phyloP scores from a whole-genome alignment of 768 basidiomycete species.

The Psilocybe cyanescens region DNA sequence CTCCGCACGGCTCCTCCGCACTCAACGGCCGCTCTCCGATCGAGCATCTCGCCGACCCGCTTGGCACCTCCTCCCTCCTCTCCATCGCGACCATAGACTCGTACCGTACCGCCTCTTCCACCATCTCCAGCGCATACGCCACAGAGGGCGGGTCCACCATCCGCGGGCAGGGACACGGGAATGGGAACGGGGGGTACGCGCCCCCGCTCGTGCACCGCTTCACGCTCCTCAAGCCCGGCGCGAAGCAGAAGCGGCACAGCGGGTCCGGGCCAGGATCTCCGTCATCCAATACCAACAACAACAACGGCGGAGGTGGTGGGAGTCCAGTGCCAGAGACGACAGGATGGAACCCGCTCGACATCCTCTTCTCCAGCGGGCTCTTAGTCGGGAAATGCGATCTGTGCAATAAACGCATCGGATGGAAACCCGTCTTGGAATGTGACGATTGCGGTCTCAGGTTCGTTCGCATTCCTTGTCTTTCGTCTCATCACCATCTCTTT shows the following conservation, averaged over 20 bases:
- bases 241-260: conserved; percentile 49
- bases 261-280: conserved; percentile 22
- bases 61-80: conserved; percentile 49
- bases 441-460: conserved; percentile 84
- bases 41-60: conserved; percentile 40
- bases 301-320: not conserved
- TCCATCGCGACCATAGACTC: conserved; percentile 65
- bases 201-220: conserved; percentile 79
- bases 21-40: conserved; percentile 24
- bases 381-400: conserved; percentile 81
- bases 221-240: conserved; percentile 81
- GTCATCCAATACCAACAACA: conserved; percentile 36
- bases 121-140: conserved; percentile 59
- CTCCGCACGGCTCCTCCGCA: conserved; percentile 16
- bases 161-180: conserved; percentile 28
- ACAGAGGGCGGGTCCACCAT: conserved; percentile 82
- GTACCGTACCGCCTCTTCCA: conserved; percentile 67
- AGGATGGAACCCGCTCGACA: conserved; percentile 77
- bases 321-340: conserved; percentile 22
- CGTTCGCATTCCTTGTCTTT: not conserved
- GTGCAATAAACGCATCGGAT: conserved; percentile 80
- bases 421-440: conserved; percentile 86
- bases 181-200: conserved; percentile 22
- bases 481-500: not conserved
- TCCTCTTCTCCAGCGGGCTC: conserved; percentile 76